Evolutionary conservation across 2,329 filamentous ascomycete species (phyloP).

Genomic region (Plenodomus lindquistii): DNA sequence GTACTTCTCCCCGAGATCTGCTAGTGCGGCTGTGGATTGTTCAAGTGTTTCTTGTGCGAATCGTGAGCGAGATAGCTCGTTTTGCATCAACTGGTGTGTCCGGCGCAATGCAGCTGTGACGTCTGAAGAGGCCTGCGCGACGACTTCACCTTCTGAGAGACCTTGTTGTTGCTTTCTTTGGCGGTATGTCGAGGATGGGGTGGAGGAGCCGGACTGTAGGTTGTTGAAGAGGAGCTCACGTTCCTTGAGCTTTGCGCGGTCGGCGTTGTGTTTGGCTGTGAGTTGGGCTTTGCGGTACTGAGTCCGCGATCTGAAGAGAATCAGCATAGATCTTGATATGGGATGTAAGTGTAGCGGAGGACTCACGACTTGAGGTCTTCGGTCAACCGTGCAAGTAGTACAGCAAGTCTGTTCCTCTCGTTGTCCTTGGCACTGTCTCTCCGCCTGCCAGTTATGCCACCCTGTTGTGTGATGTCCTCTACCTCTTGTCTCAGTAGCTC

Average conservation of each 20-base stretch:
- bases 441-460: constrained; percentile 38
- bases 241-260: constrained; percentile 74
- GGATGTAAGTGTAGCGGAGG: not conserved
- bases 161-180: constrained; percentile 50
- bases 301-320: constrained; percentile 55
- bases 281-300: constrained; percentile 83
- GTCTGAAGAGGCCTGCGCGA: constrained; percentile 75
- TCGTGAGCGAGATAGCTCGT: constrained; percentile 81
- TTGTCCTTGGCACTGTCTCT: constrained; percentile 61
- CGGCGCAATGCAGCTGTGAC: constrained; percentile 82
- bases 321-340: not conserved
- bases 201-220: constrained; percentile 54
- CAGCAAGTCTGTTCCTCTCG: constrained; percentile 67
- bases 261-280: constrained; percentile 73
- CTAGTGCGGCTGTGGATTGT: constrained; percentile 81
- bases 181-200: constrained; percentile 41
- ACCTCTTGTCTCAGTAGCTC: constrained; percentile 80
- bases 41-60: constrained; percentile 89
- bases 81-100: constrained; percentile 83
- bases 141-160: constrained; percentile 71
- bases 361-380: constrained; percentile 71
- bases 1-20: constrained; percentile 80
- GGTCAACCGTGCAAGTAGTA: constrained; percentile 67
- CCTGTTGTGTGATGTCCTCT: constrained; percentile 63
- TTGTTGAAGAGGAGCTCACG: constrained; percentile 74